Evolutionary conservation across 352 stramenopile genomes (phyloP), one percentile per base, ranked within the genome.

Genomic region (Phytopythium delawarense): DNA sequence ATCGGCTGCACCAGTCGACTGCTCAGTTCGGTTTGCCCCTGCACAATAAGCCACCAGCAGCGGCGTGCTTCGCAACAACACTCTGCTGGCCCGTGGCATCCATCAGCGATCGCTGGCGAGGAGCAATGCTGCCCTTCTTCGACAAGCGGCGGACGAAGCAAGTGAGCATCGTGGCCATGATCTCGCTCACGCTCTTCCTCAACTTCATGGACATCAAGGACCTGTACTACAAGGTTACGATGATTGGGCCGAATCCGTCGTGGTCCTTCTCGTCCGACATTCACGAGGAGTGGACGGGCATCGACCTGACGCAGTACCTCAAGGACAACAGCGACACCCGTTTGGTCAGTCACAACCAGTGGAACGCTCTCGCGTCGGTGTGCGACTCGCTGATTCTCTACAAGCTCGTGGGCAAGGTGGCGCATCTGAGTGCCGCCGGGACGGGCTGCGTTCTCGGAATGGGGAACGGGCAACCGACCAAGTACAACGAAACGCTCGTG

Each of bases 151-250:
- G 55, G 39, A 30, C 28, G 15, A 52, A 61, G 55, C 55, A 61
- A 21, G 18, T 64, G 8, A 72, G 66, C 54, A 66, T 72, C 49
- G n/a, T 66, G 44, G 46, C 37, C 21, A 72, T 72, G 66, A 72
- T 72, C 46, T 50, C 40, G 32, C 57, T 72, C 48, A 64, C 66
- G 11, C 7, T 69, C 21, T 63, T 72, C 57, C 66, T 72, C 35
- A 54, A 46, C 23, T 51, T 72, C 58, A 72, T 72, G 66, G 66
- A 72, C 48, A 21, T 72, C 35, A 69, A 66, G 28, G 62, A 69
- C 35, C 23, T 72, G n/a, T 68, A 61, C 54, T 72, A 72, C 57
- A 72, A 72, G 37, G 61, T 69, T 37, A 50, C 44, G 48, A 72
- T 69, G 66, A 63, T 53, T 53, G 66, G 66, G 44, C 60, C 61